These are phyloP conservation scores for Komagataella kurtzmanii DNA, from an alignment of 805 yeast genomes.

Conservation along the genomic window DNA sequence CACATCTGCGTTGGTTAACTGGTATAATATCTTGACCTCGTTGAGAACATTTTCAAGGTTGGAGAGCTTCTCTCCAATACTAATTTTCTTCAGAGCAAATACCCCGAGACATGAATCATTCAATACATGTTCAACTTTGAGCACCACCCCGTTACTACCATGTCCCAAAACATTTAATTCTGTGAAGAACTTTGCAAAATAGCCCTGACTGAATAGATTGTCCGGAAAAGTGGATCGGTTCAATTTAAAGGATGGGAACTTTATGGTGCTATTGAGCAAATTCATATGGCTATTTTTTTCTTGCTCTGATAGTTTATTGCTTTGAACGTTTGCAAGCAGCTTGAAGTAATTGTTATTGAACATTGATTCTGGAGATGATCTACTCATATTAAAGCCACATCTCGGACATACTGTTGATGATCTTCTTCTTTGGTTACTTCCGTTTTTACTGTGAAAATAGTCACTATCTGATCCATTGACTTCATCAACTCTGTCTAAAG, in stretches of 20 bases:
- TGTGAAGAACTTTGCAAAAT: slow-evolving; percentile 60
- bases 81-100: slow-evolving; percentile 76
- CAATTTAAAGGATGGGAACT: not conserved
- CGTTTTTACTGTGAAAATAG: not conserved
- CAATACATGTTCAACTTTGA: slow-evolving; percentile 70
- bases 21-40: slow-evolving; percentile 65
- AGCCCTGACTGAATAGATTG: slow-evolving; percentile 68
- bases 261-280: not conserved
- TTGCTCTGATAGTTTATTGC: not conserved
- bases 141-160: slow-evolving; percentile 80
- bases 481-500: not conserved
- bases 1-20: slow-evolving; percentile 21
- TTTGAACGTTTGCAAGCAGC: not conserved
- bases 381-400: not conserved
- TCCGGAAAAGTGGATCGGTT: not conserved
- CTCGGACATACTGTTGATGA: not conserved
- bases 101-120: slow-evolving; percentile 60
- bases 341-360: not conserved
- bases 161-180: slow-evolving; percentile 52
- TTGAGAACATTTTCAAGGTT: slow-evolving; percentile 58
- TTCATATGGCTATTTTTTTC: not conserved
- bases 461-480: not conserved
- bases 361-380: not conserved
- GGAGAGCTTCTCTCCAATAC: slow-evolving; percentile 65
- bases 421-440: not conserved